Evolutionary conservation across 2,329 filamentous ascomycete genomes (phyloP), one percentile per base, ranked within the genome.

Genomic region (Cadophora sp.): DNA sequence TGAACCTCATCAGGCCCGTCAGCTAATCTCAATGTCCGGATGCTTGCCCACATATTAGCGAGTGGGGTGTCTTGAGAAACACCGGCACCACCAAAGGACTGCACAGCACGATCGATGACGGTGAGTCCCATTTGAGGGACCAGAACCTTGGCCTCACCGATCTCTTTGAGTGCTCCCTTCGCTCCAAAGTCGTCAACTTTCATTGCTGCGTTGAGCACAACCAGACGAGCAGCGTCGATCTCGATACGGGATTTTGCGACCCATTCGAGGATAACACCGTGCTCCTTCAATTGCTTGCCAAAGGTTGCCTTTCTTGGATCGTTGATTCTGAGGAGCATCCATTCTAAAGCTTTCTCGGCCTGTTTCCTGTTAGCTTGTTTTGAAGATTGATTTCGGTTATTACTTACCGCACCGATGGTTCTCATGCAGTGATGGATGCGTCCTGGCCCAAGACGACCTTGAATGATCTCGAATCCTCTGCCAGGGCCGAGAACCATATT

Each of bases 391-490:
- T 31, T 4, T 34, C 29, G 19, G 16, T 48, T 48, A 19, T 26
- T 63, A 82, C 85, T 79, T 82, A 89, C 89, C 63, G 93, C 91
- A 64, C 96, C 96, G 78, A 99, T 96, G 69, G 89, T 91, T 72
- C 96, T 90, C 96, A 99, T 99, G 69, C 94, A 93, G 83, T 99
- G 96, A 83, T 99, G 96, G 79, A 99, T 98, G 68, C 96, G 92
- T 40, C 96, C 96, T 1, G 96, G 96, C 0, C 96, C 96, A 27
- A 99, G 90, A 74, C 96, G 93, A 67, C 96, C 96, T 80, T 99
- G 96, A 78, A 99, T 97, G 78, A 99, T 97, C 81, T 99, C 96
- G 80, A 99, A 99, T 24, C 96, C 96, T 71, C 93, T 90, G 72
- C 96, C 96, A 79, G 96, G 93, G 69, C 96, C 95, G 3, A 99